phyloP scores from a whole-genome alignment of 1,139 yeast genomes.

The Taphrina flavorubra region DNA sequence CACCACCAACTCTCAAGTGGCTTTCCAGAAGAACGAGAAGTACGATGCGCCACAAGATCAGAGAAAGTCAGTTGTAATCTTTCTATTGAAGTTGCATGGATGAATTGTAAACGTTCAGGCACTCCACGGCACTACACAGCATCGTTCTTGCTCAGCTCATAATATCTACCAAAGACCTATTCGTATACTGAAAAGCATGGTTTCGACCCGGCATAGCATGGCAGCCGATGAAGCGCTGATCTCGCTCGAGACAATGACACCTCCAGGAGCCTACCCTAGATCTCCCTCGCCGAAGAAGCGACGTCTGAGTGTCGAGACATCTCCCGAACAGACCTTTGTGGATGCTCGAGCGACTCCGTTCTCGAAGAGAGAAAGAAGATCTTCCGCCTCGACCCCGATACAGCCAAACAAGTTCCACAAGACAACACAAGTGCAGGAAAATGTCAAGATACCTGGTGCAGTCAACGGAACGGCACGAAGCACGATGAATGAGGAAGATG shows the following conservation, averaged over 20 bases:
- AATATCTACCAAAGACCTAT: too few relatives aligned
- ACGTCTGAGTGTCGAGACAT: not conserved
- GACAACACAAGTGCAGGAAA: not conserved
- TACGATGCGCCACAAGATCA: constrained; percentile 2
- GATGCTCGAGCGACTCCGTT: constrained; percentile 38
- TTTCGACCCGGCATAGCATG: constrained; percentile 33
- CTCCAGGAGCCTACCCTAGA: not conserved
- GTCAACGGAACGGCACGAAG: not conserved
- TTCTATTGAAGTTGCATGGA: too few relatives aligned
- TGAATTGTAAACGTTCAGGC: too few relatives aligned
- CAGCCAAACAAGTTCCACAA: not conserved
- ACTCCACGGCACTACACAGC: too few relatives aligned
- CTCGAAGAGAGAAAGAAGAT: not conserved
- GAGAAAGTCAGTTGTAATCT: not conserved
- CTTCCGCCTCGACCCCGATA: not conserved
- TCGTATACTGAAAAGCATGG: constrained; percentile 7
- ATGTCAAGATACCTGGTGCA: not conserved
- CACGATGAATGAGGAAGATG: not conserved
- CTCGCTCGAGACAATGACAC: constrained; percentile 17
- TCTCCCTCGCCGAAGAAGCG: constrained; percentile 23
- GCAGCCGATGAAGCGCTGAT: constrained; percentile 23
- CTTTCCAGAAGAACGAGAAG: not conserved
- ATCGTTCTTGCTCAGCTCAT: too few relatives aligned
- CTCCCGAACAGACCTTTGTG: constrained; percentile 21
- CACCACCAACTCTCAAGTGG: not conserved